phyloP scores from a whole-genome alignment of 1,284 basidiomycete species.

The Ganoderma boninense region DNA sequence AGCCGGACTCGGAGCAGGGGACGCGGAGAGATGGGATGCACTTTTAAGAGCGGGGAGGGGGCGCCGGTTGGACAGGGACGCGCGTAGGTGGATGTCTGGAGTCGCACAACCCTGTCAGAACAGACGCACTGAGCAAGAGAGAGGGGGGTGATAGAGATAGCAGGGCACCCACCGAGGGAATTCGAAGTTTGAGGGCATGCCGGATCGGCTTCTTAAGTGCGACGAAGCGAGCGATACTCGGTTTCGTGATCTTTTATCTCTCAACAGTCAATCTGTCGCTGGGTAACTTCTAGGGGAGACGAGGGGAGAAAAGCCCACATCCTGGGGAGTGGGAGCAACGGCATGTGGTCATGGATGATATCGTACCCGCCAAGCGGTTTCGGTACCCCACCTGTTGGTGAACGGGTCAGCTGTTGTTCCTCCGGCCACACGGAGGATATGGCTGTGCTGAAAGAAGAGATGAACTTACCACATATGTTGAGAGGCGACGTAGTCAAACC shows the following conservation, averaged over 20 bases:
- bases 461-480: not conserved
- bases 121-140: not conserved
- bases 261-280: not conserved
- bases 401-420: not conserved
- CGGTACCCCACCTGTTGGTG: not conserved
- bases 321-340: not conserved
- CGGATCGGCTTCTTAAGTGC: constrained; percentile 5
- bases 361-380: not conserved
- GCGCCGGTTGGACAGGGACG: not conserved
- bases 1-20: not conserved
- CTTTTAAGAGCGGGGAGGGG: not conserved
- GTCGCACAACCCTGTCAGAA: constrained; percentile 7
- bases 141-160: not conserved
- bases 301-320: not conserved
- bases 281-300: not conserved
- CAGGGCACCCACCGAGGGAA: not conserved
- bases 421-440: not conserved
- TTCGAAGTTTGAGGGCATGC: not conserved
- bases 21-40: not conserved
- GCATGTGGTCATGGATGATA: not conserved
- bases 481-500: not conserved
- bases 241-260: not conserved
- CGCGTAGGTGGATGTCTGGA: not conserved
- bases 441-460: not conserved
- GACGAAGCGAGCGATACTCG: not conserved